These are phyloP conservation scores for Cryomyces minteri DNA, from an alignment of 495 filamentous ascomycete genomes.

Conservation along the genomic window DNA sequence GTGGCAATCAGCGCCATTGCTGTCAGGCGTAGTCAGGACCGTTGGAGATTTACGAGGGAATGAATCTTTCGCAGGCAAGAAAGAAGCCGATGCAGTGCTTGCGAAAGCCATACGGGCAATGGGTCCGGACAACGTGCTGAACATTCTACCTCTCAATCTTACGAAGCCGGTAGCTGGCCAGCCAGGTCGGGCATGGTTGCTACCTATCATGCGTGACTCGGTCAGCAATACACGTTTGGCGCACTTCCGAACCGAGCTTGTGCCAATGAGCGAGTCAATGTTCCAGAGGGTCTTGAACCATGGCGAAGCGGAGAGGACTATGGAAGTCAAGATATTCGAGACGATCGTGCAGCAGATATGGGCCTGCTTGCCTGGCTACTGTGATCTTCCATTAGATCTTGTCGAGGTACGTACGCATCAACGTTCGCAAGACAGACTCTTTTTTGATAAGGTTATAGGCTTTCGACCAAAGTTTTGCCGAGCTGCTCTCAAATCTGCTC, in stretches of 20 bases:
- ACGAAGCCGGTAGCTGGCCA: constrained; percentile 53
- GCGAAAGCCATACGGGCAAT: constrained; percentile 71
- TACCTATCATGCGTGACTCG: constrained; percentile 73
- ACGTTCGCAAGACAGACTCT: background rate
- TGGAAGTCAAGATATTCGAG: constrained; percentile 94
- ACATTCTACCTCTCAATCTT: constrained; percentile 72
- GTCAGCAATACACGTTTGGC: constrained; percentile 67
- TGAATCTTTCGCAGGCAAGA: constrained; percentile 82
- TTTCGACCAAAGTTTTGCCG: constrained; percentile 78
- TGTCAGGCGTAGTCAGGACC: constrained; percentile 50
- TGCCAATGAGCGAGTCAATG: constrained; percentile 75
- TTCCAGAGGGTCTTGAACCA: constrained; percentile 77
- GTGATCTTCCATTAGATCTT: constrained; percentile 73
- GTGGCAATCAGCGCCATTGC: constrained; percentile 64
- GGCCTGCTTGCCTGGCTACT: constrained; percentile 89
- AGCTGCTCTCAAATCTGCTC: constrained; percentile 74
- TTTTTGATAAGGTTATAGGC: constrained; percentile 2
- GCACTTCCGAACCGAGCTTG: constrained; percentile 71
- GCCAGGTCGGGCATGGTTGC: constrained; percentile 80
- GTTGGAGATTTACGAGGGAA: constrained; percentile 79
- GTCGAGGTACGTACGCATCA: constrained; percentile 19
- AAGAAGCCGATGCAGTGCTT: constrained; percentile 80
- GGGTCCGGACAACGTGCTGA: constrained; percentile 67
- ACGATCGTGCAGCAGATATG: constrained; percentile 91
- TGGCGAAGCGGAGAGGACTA: constrained; percentile 60